Conservation (phyloP, 1,139 yeast genomes). For the Candida mesenterica region DNA sequence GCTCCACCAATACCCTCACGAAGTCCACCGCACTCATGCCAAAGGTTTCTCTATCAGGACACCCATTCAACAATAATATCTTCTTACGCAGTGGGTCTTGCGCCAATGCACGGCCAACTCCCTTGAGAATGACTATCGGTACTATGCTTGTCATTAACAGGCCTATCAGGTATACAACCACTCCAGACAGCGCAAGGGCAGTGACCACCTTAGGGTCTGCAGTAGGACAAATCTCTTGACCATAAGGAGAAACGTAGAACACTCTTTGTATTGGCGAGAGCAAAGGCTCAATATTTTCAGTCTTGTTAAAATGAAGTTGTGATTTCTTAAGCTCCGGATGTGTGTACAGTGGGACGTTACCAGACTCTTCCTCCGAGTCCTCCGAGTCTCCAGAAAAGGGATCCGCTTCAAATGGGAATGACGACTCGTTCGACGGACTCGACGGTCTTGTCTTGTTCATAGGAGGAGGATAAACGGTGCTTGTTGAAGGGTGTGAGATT, state of each 20-base stretch:
- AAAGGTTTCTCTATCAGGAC: constrained; percentile 72
- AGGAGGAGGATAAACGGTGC: constrained; percentile 34
- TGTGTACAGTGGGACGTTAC: constrained; percentile 69
- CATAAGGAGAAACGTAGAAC: constrained; percentile 83
- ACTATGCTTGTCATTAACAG: constrained; percentile 83
- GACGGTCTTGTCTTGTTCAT: constrained; percentile 38
- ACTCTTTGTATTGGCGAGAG: constrained; percentile 74
- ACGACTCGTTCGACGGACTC: constrained; percentile 24
- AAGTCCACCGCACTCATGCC: constrained; percentile 63
- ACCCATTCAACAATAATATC: constrained; percentile 66
- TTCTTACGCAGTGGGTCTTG: constrained; percentile 35
- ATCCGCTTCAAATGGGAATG: background rate
- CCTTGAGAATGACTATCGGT: constrained; percentile 73
- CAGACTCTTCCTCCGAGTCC: constrained; percentile 44
- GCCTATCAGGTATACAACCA: constrained; percentile 77
- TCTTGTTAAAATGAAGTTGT: constrained; percentile 69
- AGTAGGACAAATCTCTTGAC: constrained; percentile 79
- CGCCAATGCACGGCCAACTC: constrained; percentile 63
- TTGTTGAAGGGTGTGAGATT: constrained; percentile 75
- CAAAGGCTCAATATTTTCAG: constrained; percentile 53
- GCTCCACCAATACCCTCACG: constrained; percentile 51
- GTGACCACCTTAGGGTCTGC: constrained; percentile 66
- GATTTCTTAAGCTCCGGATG: constrained; percentile 78
- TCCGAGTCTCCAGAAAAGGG: constrained; percentile 8
- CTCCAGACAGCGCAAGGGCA: constrained; percentile 50